phyloP scores from a whole-genome alignment of 192 early-diverging fungal genomes.

The Coemansia umbellata region DNA sequence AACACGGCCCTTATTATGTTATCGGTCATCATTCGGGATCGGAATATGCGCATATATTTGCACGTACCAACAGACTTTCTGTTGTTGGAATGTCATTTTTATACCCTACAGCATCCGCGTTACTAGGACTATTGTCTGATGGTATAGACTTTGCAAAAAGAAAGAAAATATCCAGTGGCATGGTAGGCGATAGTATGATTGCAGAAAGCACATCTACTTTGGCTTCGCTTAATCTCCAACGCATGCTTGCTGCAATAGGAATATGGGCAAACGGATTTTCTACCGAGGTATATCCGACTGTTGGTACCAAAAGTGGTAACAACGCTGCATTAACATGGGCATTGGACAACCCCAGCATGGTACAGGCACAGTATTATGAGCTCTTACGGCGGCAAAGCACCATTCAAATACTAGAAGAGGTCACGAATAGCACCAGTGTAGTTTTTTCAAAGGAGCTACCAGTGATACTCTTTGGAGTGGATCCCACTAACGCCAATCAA shows the following conservation, averaged over 20 bases:
- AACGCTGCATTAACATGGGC: too few relatives aligned
- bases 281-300: background rate
- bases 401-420: background rate
- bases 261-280: slow-evolving; percentile 7
- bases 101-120: slow-evolving; percentile 21
- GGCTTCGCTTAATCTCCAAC: slow-evolving; percentile 11
- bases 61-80: slow-evolving; percentile 2
- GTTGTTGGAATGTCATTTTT: slow-evolving; percentile 35
- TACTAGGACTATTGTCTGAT: slow-evolving; percentile 9
- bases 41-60: slow-evolving; percentile 28
- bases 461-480: slow-evolving; percentile 21
- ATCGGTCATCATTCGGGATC: slow-evolving; percentile 39
- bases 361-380: slow-evolving; percentile 38
- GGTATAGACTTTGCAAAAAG: background rate
- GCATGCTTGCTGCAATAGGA: slow-evolving; percentile 24
- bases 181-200: slow-evolving; percentile 1
- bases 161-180: background rate
- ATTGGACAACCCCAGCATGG: slow-evolving; percentile 12
- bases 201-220: slow-evolving; percentile 1
- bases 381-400: slow-evolving; percentile 5
- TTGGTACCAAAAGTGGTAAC: slow-evolving; percentile 1
- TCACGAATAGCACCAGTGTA: background rate
- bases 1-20: slow-evolving; percentile 33
- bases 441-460: slow-evolving; percentile 1
- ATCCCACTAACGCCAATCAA: background rate